Evolutionary conservation across 176 grass and related monocot species (phyloP).

Genomic region (Avena insularis): DNA sequence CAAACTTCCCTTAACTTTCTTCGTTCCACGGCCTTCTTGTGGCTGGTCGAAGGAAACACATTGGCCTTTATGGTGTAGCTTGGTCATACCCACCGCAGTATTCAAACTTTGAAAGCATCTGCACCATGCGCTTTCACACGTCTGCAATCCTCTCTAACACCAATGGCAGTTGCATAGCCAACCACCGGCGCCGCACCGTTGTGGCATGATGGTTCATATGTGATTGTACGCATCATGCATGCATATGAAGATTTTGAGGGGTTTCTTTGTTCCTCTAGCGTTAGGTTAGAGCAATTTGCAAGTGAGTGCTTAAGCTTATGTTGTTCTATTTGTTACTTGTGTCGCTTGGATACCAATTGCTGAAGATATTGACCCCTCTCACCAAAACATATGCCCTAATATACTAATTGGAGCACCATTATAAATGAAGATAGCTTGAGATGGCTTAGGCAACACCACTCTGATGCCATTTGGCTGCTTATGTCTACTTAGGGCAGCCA

Average conservation of each 20-base stretch:
- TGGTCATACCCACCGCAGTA: background rate
- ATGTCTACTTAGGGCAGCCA: background rate
- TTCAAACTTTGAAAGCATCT: background rate
- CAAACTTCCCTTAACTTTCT: background rate
- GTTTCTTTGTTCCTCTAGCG: background rate
- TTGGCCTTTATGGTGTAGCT: background rate
- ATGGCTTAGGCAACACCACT: background rate
- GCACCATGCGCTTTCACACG: background rate
- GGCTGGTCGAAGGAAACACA: background rate
- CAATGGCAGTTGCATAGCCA: background rate
- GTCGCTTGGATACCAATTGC: background rate
- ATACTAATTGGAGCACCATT: background rate
- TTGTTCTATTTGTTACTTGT: background rate
- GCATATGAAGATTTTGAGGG: background rate
- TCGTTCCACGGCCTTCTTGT: background rate
- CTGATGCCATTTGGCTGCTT: background rate
- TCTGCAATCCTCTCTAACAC: background rate
- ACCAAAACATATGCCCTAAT: background rate
- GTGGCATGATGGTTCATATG: background rate
- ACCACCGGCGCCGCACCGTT: background rate
- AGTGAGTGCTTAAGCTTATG: background rate
- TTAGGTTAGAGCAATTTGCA: constrained; percentile 1
- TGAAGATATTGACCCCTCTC: background rate
- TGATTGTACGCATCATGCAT: background rate
- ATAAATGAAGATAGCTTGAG: constrained; percentile 1